Evolutionary conservation across 129 eudicot species (phyloP).

Genomic region (Tagetes erecta): DNA sequence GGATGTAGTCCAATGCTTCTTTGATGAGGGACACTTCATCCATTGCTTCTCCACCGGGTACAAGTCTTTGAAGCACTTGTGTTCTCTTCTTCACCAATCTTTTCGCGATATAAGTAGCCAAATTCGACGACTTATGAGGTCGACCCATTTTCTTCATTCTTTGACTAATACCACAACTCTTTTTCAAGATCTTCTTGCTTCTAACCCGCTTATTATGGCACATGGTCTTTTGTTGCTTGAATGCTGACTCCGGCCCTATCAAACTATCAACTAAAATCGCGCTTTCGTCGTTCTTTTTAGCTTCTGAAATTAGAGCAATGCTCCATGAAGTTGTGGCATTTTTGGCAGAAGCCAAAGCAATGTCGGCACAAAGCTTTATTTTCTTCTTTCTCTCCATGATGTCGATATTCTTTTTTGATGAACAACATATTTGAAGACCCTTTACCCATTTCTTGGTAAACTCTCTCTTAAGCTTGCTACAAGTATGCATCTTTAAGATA

Average conservation of each 20-base stretch:
- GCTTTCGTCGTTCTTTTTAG: slow-evolving; percentile 39
- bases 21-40: slow-evolving; percentile 59
- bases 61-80: slow-evolving; percentile 62
- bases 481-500: slow-evolving; percentile 35
- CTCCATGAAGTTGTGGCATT: slow-evolving; percentile 56
- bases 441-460: slow-evolving; percentile 69
- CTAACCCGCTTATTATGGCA: slow-evolving; percentile 30
- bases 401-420: slow-evolving; percentile 53
- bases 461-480: slow-evolving; percentile 44
- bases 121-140: slow-evolving; percentile 6
- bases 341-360: slow-evolving; percentile 83
- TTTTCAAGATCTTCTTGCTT: slow-evolving; percentile 55
- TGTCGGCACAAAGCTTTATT: slow-evolving; percentile 72
- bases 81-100: slow-evolving; percentile 67
- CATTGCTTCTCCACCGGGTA: slow-evolving; percentile 81
- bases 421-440: slow-evolving; percentile 58
- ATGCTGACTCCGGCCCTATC: slow-evolving; percentile 23
- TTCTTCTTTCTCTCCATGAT: slow-evolving; percentile 62
- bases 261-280: slow-evolving; percentile 39
- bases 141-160: slow-evolving; percentile 26
- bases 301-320: slow-evolving; percentile 54
- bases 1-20: slow-evolving; percentile 79
- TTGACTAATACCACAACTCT: slow-evolving; percentile 33
- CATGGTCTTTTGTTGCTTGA: not conserved
- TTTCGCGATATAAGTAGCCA: slow-evolving; percentile 56